These are phyloP conservation scores for Selaginella tamariscina DNA, from an alignment of 75 land plant species.

Conservation along the genomic window DNA sequence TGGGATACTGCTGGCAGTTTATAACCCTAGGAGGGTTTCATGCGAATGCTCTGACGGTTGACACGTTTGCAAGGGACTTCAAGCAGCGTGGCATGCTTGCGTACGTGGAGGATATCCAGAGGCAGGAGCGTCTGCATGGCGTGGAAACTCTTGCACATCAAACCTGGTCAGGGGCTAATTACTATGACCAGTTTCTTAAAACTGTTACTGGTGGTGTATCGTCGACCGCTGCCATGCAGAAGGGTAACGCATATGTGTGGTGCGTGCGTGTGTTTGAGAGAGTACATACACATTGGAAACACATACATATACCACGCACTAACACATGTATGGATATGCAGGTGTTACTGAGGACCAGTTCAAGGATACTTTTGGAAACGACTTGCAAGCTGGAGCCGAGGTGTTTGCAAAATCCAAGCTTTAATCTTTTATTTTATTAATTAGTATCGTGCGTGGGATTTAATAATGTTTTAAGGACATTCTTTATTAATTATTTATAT, in stretches of 20 bases:
- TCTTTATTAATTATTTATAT: too few relatives aligned
- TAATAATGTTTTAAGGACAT: too few relatives aligned
- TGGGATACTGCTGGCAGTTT: conserved; percentile 89
- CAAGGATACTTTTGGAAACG: conserved; percentile 24
- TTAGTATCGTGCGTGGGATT: too few relatives aligned
- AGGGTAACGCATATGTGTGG: conserved; percentile 24
- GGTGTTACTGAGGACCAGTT: conserved; percentile 90
- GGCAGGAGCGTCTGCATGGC: conserved; percentile 65
- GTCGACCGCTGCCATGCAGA: conserved; percentile 81
- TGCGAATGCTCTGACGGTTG: conserved; percentile 57
- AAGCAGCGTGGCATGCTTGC: conserved; percentile 79
- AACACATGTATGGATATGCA: conserved; percentile 19
- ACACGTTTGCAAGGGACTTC: conserved; percentile 69
- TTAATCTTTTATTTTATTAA: too few relatives aligned
- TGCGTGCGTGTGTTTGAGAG: not conserved
- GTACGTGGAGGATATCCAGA: conserved; percentile 78
- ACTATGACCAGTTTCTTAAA: conserved; percentile 38
- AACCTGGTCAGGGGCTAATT: conserved; percentile 92
- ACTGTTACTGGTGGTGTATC: conserved; percentile 78
- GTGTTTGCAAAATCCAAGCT: conserved; percentile 43
- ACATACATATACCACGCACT: not conserved
- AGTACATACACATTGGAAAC: not conserved
- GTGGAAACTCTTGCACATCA: conserved; percentile 83
- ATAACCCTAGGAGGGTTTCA: conserved; percentile 88
- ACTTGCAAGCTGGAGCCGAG: conserved; percentile 4